Percentiles rank a stretch among this genome's conserved stretches.
Evolutionary conservation across 257 asterid genomes (phyloP).

Genomic region (Eustoma russellianum): DNA sequence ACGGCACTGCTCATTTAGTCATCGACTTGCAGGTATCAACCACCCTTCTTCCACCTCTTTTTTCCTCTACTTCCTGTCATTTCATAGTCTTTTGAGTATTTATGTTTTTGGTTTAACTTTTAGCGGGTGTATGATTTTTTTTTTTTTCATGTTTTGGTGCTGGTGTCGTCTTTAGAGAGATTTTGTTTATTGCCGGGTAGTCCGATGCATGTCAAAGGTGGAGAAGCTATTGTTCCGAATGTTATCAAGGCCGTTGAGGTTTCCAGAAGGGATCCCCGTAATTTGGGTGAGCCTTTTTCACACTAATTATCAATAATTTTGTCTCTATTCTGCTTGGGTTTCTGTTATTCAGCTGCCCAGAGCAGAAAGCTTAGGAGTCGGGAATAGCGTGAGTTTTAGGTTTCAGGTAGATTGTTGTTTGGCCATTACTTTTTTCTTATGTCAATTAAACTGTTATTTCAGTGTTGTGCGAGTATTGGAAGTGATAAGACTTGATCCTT

Average conservation of each 20-base stretch:
- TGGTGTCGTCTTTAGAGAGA: constrained; percentile 45
- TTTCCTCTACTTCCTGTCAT: background rate
- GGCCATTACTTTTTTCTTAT: too few relatives aligned
- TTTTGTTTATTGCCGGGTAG: constrained; percentile 56
- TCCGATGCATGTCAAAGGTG: constrained; percentile 58
- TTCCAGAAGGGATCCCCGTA: constrained; percentile 57
- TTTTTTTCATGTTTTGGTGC: background rate
- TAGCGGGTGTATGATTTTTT: background rate
- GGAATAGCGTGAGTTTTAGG: too few relatives aligned
- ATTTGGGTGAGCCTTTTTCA: constrained; percentile 46
- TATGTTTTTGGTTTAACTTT: background rate
- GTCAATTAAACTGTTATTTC: too few relatives aligned
- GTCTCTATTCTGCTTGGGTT: too few relatives aligned
- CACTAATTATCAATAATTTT: too few relatives aligned
- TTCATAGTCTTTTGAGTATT: background rate
- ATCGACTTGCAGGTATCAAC: constrained; percentile 76
- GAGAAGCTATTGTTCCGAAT: constrained; percentile 55
- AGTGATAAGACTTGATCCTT: too few relatives aligned
- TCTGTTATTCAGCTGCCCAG: too few relatives aligned
- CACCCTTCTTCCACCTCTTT: background rate
- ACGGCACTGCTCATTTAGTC: constrained; percentile 65
- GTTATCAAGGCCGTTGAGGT: constrained; percentile 59
- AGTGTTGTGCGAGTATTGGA: too few relatives aligned
- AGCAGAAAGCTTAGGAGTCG: too few relatives aligned
- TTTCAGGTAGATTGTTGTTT: too few relatives aligned